Evolutionary conservation across 1,284 basidiomycete species (phyloP).

Genomic region (Mrakiaceae sp.): DNA sequence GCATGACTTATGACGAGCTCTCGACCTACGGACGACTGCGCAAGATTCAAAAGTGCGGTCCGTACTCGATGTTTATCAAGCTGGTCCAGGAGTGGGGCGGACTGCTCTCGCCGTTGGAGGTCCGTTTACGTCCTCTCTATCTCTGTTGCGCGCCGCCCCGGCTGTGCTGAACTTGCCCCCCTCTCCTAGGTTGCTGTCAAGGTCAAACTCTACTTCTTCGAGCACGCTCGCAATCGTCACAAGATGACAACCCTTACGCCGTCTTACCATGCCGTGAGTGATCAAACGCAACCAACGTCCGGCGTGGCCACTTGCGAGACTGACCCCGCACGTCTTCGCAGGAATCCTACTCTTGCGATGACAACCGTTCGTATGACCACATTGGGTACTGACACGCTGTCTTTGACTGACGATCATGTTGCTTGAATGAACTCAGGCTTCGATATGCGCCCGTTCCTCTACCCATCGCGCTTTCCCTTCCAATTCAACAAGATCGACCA

Average conservation of each 20-base stretch:
- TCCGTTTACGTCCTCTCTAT: slow-evolving; percentile 29
- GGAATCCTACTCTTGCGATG: slow-evolving; percentile 93
- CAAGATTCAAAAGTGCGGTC: slow-evolving; percentile 94
- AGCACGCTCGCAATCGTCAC: slow-evolving; percentile 90
- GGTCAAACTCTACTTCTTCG: slow-evolving; percentile 95
- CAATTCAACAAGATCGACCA: slow-evolving; percentile 93
- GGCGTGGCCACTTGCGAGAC: background rate
- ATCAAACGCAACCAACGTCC: background rate
- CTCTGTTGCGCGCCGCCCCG: background rate
- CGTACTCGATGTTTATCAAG: slow-evolving; percentile 93
- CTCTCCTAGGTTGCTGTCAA: slow-evolving; percentile 74
- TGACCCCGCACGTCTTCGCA: slow-evolving; percentile 27
- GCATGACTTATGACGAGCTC: slow-evolving; percentile 98
- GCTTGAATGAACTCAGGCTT: slow-evolving; percentile 50
- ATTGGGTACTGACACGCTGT: background rate
- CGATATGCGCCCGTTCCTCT: slow-evolving; percentile 91
- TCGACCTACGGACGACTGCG: slow-evolving; percentile 84
- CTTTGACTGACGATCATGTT: background rate
- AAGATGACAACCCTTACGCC: slow-evolving; percentile 99
- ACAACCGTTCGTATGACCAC: slow-evolving; percentile 57
- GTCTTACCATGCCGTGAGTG: slow-evolving; percentile 79
- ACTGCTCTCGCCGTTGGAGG: slow-evolving; percentile 61
- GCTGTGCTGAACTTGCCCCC: background rate
- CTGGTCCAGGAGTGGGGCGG: slow-evolving; percentile 82
- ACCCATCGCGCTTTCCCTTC: slow-evolving; percentile 86